Evolutionary conservation across 768 basidiomycete genomes (phyloP).

Genomic region (Imleria badia): DNA sequence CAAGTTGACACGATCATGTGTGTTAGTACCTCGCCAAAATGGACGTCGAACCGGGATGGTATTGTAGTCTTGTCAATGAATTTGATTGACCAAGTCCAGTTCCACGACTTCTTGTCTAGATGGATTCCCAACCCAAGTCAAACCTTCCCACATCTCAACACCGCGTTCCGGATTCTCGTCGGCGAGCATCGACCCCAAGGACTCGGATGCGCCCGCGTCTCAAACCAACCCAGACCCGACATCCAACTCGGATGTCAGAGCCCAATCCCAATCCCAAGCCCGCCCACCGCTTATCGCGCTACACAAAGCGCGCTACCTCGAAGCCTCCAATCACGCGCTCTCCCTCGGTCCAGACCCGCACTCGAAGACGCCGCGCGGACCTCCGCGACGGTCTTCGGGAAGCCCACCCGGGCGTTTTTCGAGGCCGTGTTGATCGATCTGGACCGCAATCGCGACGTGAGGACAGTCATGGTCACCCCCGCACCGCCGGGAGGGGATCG

Average conservation of each 20-base stretch:
- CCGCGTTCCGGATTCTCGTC: constrained; percentile 63
- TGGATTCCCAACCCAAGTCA: too few relatives aligned
- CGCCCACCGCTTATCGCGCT: constrained; percentile 51
- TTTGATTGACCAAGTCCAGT: too few relatives aligned
- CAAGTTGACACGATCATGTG: too few relatives aligned
- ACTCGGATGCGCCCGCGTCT: not conserved
- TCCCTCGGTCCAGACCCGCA: constrained; percentile 71
- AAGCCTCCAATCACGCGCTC: constrained; percentile 45
- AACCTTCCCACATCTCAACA: constrained; percentile 56
- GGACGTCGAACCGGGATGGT: too few relatives aligned
- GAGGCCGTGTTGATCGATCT: constrained; percentile 52
- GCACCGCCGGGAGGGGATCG: constrained; percentile 25
- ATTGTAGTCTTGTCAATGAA: too few relatives aligned
- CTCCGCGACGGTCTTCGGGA: constrained; percentile 58
- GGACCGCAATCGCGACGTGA: constrained; percentile 13
- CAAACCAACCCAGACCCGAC: not conserved
- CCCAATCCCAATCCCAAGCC: too few relatives aligned
- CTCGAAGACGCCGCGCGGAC: constrained; percentile 54
- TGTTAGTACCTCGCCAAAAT: too few relatives aligned
- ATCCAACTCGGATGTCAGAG: too few relatives aligned
- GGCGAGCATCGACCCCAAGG: constrained; percentile 35
- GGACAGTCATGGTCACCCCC: too few relatives aligned
- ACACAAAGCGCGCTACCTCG: constrained; percentile 55
- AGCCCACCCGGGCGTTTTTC: constrained; percentile 61
- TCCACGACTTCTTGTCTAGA: too few relatives aligned